Conservation (phyloP, 306 rosid species). For the Medicago truncatula region MtrunA17r5.0-ANR NC_053044.1:11953001-11953500, state of each 20-base stretch:
- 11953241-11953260: not conserved
- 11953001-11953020: not conserved
- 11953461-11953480: not conserved
- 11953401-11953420: not conserved
- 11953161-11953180: not conserved
- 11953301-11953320: not conserved
- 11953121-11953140: not conserved
- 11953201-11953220: too few species aligned
- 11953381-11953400: not conserved
- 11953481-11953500: not conserved
- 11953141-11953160: not conserved
- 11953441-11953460: not conserved
- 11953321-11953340: not conserved
- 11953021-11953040: not conserved
- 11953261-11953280: not conserved
- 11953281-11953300: not conserved
- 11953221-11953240: not conserved
- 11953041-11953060: not conserved
- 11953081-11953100: not conserved
- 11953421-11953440: slow-evolving; percentile 7
- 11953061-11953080: not conserved
- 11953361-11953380: slow-evolving; percentile 2
- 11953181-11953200: not conserved
- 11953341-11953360: slow-evolving; percentile 1
- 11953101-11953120: not conserved